Evolutionary conservation across 768 basidiomycete species (phyloP).

Genomic region (Auricularia sp.): DNA sequence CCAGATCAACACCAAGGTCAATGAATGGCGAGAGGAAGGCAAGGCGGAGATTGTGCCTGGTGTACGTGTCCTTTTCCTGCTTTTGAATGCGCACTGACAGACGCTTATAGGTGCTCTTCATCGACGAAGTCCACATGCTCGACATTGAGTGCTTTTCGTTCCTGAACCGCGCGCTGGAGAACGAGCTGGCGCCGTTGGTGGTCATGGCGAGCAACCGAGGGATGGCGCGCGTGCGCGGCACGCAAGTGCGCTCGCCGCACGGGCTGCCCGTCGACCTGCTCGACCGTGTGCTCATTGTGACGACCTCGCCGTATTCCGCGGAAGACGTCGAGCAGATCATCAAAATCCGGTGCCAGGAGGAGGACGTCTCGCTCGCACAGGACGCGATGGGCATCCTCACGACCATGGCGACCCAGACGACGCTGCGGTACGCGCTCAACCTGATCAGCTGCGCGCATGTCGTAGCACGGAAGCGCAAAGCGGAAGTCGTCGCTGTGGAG

Average conservation of each 20-base stretch:
- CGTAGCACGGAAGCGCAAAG: conserved; percentile 73
- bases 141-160: conserved; percentile 99
- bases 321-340: conserved; percentile 89
- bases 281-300: conserved; percentile 92
- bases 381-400: conserved; percentile 75
- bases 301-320: conserved; percentile 73
- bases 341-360: conserved; percentile 91
- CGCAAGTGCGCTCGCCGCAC: conserved; percentile 89
- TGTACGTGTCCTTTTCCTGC: conserved; percentile 35
- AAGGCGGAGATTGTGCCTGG: conserved; percentile 97
- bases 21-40: conserved; percentile 96
- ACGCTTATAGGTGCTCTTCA: conserved; percentile 74
- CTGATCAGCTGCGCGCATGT: conserved; percentile 89
- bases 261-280: conserved; percentile 91
- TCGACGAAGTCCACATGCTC: conserved; percentile 99
- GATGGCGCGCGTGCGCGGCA: conserved; percentile 89
- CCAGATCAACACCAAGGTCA: conserved; percentile 94
- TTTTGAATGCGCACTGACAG: not conserved
- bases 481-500: conserved; percentile 69
- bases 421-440: conserved; percentile 88
- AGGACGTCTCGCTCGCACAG: conserved; percentile 75
- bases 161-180: conserved; percentile 91
- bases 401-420: conserved; percentile 81
- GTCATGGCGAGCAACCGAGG: conserved; percentile 98
- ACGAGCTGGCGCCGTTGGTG: conserved; percentile 86